Conservation (phyloP, 306 rosid genomes). For the Purshia tridentata region DNA sequence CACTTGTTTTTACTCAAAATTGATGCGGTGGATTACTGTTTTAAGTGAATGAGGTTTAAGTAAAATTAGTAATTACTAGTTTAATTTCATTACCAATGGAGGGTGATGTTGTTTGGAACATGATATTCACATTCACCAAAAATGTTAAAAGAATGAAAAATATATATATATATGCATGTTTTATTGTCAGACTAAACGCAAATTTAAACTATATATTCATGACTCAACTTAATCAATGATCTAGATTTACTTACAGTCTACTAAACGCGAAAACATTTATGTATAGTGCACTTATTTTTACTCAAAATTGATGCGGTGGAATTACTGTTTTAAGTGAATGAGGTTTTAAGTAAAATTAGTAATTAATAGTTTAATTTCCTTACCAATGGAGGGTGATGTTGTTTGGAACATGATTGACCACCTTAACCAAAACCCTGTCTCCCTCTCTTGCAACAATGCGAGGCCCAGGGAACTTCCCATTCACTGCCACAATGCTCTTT, state of each 20-base stretch:
- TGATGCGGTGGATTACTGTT: too few relatives aligned
- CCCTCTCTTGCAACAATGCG: conserved; percentile 63
- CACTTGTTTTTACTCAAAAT: too few relatives aligned
- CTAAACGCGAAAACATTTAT: too few relatives aligned
- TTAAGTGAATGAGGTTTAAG: too few relatives aligned
- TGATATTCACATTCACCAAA: conserved; percentile 30
- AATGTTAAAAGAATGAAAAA: background rate
- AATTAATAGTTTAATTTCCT: background rate
- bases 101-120: conserved; percentile 53
- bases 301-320: too few relatives aligned
- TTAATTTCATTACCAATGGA: conserved; percentile 56
- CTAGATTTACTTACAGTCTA: too few relatives aligned
- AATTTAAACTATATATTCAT: too few relatives aligned
- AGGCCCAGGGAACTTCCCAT: conserved; percentile 73
- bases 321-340: too few relatives aligned
- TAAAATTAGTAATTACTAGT: background rate
- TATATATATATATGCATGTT: background rate
- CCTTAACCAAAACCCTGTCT: conserved; percentile 60
- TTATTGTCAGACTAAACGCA: too few relatives aligned
- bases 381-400: conserved; percentile 72
- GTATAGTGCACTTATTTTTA: too few relatives aligned
- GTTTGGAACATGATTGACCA: conserved; percentile 65
- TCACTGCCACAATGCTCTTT: conserved; percentile 56
- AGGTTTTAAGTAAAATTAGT: too few relatives aligned
- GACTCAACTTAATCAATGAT: too few relatives aligned